Evolutionary conservation across 2,329 filamentous ascomycete genomes (phyloP).

Genomic region (Diplodia corticola): DNA sequence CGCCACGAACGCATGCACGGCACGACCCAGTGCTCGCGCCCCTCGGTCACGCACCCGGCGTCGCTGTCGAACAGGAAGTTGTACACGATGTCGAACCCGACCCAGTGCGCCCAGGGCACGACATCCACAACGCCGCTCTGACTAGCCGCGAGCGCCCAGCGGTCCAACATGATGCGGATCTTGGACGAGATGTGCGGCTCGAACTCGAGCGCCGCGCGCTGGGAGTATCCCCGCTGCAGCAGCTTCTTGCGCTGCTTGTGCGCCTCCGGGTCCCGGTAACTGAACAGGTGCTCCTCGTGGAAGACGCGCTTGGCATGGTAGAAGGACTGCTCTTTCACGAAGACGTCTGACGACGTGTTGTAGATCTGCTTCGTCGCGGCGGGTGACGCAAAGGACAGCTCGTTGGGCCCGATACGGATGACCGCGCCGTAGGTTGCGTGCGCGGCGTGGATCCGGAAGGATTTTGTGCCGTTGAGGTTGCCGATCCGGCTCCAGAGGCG

Average conservation of each 20-base stretch:
- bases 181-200: background rate
- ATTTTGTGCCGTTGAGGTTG: background rate
- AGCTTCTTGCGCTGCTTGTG: background rate
- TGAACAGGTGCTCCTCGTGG: background rate
- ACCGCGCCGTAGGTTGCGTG: slow-evolving; percentile 12
- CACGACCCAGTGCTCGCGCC: background rate
- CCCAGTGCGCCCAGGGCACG: background rate
- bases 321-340: background rate
- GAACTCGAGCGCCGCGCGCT: background rate
- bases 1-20: background rate
- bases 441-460: background rate
- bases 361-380: background rate
- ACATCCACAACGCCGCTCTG: background rate
- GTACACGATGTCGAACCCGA: background rate
- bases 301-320: slow-evolving; percentile 10
- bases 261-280: background rate
- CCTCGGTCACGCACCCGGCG: background rate
- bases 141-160: too few relatives aligned
- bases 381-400: slow-evolving; percentile 12
- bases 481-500: slow-evolving; percentile 7
- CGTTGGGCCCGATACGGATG: slow-evolving; percentile 20
- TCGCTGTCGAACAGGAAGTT: slow-evolving; percentile 5
- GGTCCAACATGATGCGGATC: background rate
- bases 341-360: background rate
- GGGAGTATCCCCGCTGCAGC: slow-evolving; percentile 12